phyloP scores from a whole-genome alignment of 2,329 filamentous ascomycete species.

The Daldinia sp. region DNA sequence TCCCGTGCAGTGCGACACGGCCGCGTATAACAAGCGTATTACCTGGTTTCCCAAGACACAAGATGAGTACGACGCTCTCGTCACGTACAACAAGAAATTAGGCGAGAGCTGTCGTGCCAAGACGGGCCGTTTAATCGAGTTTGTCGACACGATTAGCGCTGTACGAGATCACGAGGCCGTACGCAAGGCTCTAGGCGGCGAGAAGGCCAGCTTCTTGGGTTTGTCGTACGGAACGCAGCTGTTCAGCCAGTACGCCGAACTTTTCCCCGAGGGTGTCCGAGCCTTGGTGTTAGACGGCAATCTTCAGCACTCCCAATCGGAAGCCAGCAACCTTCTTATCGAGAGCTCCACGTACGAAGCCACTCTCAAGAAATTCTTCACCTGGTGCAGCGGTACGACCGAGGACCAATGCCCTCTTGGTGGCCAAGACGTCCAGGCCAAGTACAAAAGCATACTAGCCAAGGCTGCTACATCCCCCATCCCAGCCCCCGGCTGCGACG shows the following conservation, averaged over 20 bases:
- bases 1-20: slow-evolving; percentile 50
- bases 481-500: slow-evolving; percentile 48
- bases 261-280: slow-evolving; percentile 54
- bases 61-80: slow-evolving; percentile 48
- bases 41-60: slow-evolving; percentile 50
- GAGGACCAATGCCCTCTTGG: slow-evolving; percentile 44
- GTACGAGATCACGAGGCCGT: slow-evolving; percentile 46
- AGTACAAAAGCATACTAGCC: slow-evolving; percentile 42
- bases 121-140: slow-evolving; percentile 52
- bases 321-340: slow-evolving; percentile 47
- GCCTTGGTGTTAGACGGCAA: slow-evolving; percentile 55
- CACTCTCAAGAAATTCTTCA: slow-evolving; percentile 50
- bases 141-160: slow-evolving; percentile 52
- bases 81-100: slow-evolving; percentile 51
- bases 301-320: slow-evolving; percentile 51
- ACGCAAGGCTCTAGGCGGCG: slow-evolving; percentile 41
- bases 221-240: slow-evolving; percentile 56
- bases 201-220: slow-evolving; percentile 48
- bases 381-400: slow-evolving; percentile 45
- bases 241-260: slow-evolving; percentile 53
- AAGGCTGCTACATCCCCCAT: slow-evolving; percentile 47
- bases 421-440: slow-evolving; percentile 41
- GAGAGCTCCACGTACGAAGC: slow-evolving; percentile 50
- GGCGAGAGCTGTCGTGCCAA: slow-evolving; percentile 51
- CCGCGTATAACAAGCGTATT: slow-evolving; percentile 49